Base-by-base conservation (phyloP, 352 stramenopile genomes). In the Phytopythium sindhum region DNA sequence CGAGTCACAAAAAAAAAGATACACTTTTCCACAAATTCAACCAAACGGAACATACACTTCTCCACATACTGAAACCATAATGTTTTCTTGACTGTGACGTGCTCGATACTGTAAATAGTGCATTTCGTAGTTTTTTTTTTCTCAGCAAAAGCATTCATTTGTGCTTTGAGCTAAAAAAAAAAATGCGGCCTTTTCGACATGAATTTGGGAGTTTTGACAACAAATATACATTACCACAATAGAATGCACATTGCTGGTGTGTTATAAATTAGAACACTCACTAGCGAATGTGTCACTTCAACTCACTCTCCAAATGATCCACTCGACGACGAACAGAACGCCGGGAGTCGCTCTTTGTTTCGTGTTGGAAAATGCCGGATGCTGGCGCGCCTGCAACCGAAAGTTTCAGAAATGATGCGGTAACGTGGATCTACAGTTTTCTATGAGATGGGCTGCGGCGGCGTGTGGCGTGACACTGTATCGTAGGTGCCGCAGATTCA, bases 331-430 rank as follows among this genome's bases (percentile, higher is more conserved):
- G 35, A 39, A 39, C 14, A 12, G 35, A 8, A 39, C 39, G 12
- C 2, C 17, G 33, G 6, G 33, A 39, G 2, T 39, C 33, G 14
- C 33, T 1, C 33, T 12, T 39, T 39, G 33, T 11, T 45, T 4
- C 15, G 14, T 45, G 39, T 19, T 7, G 35, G 35, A 45, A 8
- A 45, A 45, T 14, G 39, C 39, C 39, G 33, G 33, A 39, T 39
- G 7, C 33, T 17, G n/a, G n/a, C n/a, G 45, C 19, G 31, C n/a
- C 44, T 26, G 2, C 45, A 29, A 29, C 45, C n/a, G 45, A 29
- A 54, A 33, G 47, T 29, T 29, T 54, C 47, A 54, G 47, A 54
- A 54, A 54, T 54, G 26, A 33, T 54, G 24, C 47, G 47, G 47
- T 54, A 35, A 26, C 23, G 24, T 54, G 23, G 45, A 52, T 26